Base-by-base conservation (phyloP, 495 filamentous ascomycete species). In the Emericellopsis terricola region DNA sequence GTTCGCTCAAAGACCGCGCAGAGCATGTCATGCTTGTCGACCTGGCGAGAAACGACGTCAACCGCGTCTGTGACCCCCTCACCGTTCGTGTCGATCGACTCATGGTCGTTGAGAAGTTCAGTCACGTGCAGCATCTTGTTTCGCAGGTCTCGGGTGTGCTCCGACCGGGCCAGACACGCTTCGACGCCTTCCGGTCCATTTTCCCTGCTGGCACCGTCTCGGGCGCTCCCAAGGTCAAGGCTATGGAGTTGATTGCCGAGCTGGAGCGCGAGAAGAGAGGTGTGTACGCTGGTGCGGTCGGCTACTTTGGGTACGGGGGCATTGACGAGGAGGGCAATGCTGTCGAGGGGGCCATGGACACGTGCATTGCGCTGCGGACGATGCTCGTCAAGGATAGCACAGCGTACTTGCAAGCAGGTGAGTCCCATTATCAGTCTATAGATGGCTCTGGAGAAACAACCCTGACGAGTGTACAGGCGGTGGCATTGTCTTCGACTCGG, bases 1-100 rank as follows among this genome's bases (percentile, higher is more conserved):
- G 63, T 37, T 85, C 78, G 35, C 63, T 92, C 14, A 97, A 97
- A 51, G 89, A 97, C 57, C 72, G 89, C 37, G 89, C 89, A 29
- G 89, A 96, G 56, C 89, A 94, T 58, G 89, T 97, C 46, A 97
- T 97, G 89, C 65, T 97, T 28, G 89, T 97, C n/a, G 89, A 97
- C 50, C 64, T 97, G 14, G 89, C 89, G 4, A 72, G 89, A 32
- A 97, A 97, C 60, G 89, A 97, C 50, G 69, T 97, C 37, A 97
- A 94, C 56, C 77, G 89, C 8, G 80, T 97, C 10, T 94, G 86
- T 58, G 86, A 94, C 54, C 89, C 89, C 2, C 60, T 70, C 9
- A 80, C 82, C 9, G 92, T 85, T 7, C 71, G 76, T 29, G 87
- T 94, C 6, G 89, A 97, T 55, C 66, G 79, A 3, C 60, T 97